phyloP scores from a whole-genome alignment of 192 early-diverging fungal species.

The Mycoemilia scoparia region DNA sequence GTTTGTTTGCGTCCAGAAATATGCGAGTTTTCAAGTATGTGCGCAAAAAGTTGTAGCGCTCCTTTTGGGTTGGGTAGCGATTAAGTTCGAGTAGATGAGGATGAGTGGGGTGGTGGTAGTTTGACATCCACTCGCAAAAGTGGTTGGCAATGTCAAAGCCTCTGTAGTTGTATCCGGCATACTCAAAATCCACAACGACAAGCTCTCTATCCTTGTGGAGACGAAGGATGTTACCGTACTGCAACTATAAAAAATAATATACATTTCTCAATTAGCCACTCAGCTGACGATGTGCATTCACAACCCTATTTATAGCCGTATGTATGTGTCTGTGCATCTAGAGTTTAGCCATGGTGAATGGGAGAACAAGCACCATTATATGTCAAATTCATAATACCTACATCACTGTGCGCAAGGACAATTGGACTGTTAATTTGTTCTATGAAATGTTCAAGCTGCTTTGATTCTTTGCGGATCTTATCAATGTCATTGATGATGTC shows the following conservation, averaged over 20 bases:
- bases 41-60: conserved; percentile 40
- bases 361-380: neutral
- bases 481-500: conserved; percentile 13
- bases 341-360: neutral
- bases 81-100: conserved; percentile 24
- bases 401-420: conserved; percentile 84
- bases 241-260: too few relatives aligned
- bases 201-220: conserved; percentile 36
- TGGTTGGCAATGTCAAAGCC: conserved; percentile 71
- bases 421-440: conserved; percentile 38
- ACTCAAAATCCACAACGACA: conserved; percentile 67
- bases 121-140: conserved; percentile 69
- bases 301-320: too few relatives aligned
- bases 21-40: conserved; percentile 41
- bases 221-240: conserved; percentile 80
- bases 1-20: conserved; percentile 20
- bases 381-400: too few relatives aligned
- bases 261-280: too few relatives aligned
- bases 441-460: conserved; percentile 29
- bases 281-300: too few relatives aligned
- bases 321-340: too few relatives aligned
- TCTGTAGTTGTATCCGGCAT: conserved; percentile 59
- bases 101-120: conserved; percentile 43
- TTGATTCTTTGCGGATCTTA: conserved; percentile 19
- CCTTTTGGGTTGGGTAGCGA: conserved; percentile 34